Conservation (phyloP, 225 moss, liverwort and hornwort species). For the Marchantia polymorpha region DNA sequence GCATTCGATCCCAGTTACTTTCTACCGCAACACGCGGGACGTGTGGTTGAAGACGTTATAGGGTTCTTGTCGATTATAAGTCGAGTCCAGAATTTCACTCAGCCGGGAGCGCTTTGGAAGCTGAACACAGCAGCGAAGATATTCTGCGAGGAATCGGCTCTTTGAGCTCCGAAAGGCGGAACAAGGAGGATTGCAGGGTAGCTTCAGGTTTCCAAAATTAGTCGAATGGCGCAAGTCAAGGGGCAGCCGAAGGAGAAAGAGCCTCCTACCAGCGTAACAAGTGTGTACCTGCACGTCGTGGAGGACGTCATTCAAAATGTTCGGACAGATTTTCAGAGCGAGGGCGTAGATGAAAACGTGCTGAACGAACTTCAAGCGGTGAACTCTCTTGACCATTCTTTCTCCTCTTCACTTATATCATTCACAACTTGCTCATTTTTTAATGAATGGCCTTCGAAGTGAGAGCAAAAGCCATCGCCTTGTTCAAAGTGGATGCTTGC, state of each 20-base stretch:
- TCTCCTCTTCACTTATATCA: background rate
- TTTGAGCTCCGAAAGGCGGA: background rate
- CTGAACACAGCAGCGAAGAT: background rate
- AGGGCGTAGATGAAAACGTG: slow-evolving; percentile 86
- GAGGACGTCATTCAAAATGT: slow-evolving; percentile 79
- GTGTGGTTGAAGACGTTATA: too few species aligned
- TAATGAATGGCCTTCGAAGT: background rate
- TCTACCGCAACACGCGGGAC: too few species aligned
- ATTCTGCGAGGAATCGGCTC: background rate
- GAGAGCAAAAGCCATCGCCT: background rate
- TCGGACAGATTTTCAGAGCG: slow-evolving; percentile 74
- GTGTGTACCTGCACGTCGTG: slow-evolving; percentile 67
- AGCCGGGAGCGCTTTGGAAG: background rate
- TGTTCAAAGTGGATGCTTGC: background rate
- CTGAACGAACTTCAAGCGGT: slow-evolving; percentile 79
- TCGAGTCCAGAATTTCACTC: background rate
- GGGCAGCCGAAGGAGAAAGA: slow-evolving; percentile 55
- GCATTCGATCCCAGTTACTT: background rate
- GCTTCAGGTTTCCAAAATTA: background rate
- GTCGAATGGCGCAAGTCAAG: slow-evolving; percentile 54
- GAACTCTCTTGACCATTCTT: slow-evolving; percentile 21
- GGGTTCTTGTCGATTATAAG: too few species aligned
- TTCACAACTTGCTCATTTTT: too few species aligned
- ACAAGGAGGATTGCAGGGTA: background rate
- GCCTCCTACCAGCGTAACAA: slow-evolving; percentile 62